Evolutionary conservation across 352 stramenopile species (phyloP).

Genomic region (Globisporangium canariense): DNA sequence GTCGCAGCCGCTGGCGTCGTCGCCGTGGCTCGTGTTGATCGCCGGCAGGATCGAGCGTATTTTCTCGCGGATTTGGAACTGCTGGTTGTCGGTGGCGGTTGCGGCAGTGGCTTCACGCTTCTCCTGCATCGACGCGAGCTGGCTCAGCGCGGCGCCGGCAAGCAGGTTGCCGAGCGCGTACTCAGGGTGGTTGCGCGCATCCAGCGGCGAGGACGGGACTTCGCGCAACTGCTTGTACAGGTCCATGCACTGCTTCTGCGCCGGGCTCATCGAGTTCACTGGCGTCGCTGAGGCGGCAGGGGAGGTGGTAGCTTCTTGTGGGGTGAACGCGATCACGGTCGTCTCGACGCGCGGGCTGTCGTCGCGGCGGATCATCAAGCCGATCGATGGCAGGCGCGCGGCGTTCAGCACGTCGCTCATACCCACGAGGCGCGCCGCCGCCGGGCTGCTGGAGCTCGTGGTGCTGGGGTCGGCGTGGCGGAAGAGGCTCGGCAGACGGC

Average conservation of each 20-base stretch:
- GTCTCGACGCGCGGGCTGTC: constrained; percentile 20
- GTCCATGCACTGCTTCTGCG: constrained; percentile 63
- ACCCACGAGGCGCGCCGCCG: constrained; percentile 33
- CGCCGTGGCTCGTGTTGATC: constrained; percentile 9
- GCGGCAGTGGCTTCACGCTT: constrained; percentile 17
- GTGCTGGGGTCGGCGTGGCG: constrained; percentile 18
- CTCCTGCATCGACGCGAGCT: constrained; percentile 36
- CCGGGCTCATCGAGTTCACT: constrained; percentile 38
- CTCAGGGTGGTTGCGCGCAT: constrained; percentile 22
- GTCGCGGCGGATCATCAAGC: constrained; percentile 63
- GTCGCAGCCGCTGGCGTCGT: constrained; percentile 21
- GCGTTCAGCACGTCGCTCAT: constrained; percentile 67
- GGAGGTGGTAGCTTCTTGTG: constrained; percentile 3
- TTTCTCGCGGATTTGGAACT: constrained; percentile 17
- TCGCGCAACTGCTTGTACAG: constrained; percentile 59
- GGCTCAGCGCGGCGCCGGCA: constrained; percentile 39
- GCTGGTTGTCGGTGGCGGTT: not conserved
- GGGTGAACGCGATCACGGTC: constrained; percentile 3
- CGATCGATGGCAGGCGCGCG: constrained; percentile 53
- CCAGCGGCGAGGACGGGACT: constrained; percentile 22
- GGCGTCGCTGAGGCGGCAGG: not conserved
- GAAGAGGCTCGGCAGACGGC: constrained; percentile 56
- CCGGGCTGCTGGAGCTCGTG: constrained; percentile 25
- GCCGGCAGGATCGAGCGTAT: constrained; percentile 25
- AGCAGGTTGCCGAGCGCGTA: constrained; percentile 44